phyloP scores from a whole-genome alignment of 305 asterid species.

The Rubia balearica region DNA sequence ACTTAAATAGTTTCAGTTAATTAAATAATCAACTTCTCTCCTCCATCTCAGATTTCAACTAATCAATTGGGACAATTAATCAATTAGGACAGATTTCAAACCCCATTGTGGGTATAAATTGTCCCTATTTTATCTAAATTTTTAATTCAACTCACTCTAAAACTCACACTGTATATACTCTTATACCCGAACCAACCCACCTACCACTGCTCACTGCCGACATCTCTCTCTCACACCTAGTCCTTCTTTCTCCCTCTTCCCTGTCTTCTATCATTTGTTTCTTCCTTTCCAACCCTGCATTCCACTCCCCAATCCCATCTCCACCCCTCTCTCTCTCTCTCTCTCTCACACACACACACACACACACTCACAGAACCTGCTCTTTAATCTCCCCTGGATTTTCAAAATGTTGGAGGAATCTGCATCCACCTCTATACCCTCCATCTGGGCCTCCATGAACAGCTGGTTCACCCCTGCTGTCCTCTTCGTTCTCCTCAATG shows the following conservation, averaged over 20 bases:
- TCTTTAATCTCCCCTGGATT: conserved; percentile 6
- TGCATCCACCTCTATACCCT: conserved; percentile 42
- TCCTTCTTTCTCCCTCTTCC: background rate
- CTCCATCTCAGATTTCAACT: too few relatives aligned
- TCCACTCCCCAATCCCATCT: conserved; percentile 9
- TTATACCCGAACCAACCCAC: background rate
- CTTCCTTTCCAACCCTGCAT: conserved; percentile 23
- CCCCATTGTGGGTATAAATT: too few relatives aligned
- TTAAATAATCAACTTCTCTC: too few relatives aligned
- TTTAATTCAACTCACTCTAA: too few relatives aligned
- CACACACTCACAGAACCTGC: background rate
- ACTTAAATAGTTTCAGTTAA: too few relatives aligned
- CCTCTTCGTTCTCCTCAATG: conserved; percentile 66
- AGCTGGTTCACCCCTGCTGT: conserved; percentile 90
- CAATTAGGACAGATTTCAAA: too few relatives aligned
- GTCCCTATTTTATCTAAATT: too few relatives aligned
- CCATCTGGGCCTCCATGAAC: conserved; percentile 72
- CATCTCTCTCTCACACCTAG: background rate
- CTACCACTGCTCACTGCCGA: background rate
- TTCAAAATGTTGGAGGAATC: conserved; percentile 53
- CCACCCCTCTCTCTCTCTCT: conserved; percentile 6
- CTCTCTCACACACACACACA: conserved; percentile 9
- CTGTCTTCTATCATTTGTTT: conserved; percentile 5
- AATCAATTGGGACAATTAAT: too few relatives aligned
- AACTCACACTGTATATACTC: background rate